Percentiles rank a stretch among this genome's conserved stretches.
phyloP scores from a whole-genome alignment of 768 basidiomycete genomes.

The Amanita thiersii region DNA sequence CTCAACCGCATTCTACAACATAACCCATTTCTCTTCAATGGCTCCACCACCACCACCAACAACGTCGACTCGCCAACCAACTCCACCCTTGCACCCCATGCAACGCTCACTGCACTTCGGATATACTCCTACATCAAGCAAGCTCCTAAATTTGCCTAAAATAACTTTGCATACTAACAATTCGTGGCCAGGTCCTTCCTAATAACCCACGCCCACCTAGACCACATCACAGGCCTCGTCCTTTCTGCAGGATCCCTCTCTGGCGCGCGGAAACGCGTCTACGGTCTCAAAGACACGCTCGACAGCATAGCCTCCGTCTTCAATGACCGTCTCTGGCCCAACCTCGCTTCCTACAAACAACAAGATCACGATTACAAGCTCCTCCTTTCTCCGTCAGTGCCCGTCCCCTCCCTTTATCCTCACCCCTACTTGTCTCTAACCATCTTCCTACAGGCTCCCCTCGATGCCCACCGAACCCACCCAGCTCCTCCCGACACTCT shows the following conservation, averaged over 20 bases:
- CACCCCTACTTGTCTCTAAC: not conserved
- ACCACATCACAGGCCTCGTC: conserved; percentile 80
- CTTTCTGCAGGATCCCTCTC: conserved; percentile 73
- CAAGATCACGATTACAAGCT: conserved; percentile 51
- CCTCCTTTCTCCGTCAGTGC: conserved; percentile 54
- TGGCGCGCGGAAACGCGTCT: conserved; percentile 56
- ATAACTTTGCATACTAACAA: conserved; percentile 4
- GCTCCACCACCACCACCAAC: not conserved
- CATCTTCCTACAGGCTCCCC: conserved; percentile 29
- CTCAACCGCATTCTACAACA: conserved; percentile 49
- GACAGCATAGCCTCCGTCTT: conserved; percentile 67
- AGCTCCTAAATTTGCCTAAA: conserved; percentile 10
- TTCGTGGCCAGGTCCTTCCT: conserved; percentile 58
- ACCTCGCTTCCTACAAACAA: conserved; percentile 68
- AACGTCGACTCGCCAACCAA: no score
- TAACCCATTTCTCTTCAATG: conserved; percentile 48
- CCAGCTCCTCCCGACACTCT: conserved; percentile 43
- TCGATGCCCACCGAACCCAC: conserved; percentile 45
- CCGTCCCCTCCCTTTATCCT: not conserved
- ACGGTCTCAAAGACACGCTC: conserved; percentile 52
- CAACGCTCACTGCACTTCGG: conserved; percentile 31
- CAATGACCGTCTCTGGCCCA: conserved; percentile 78
- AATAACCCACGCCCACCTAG: conserved; percentile 85
- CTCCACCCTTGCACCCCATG: no score
- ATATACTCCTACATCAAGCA: conserved; percentile 50